Conservation (phyloP, 768 basidiomycete genomes). For the Zangia roseola region DNA sequence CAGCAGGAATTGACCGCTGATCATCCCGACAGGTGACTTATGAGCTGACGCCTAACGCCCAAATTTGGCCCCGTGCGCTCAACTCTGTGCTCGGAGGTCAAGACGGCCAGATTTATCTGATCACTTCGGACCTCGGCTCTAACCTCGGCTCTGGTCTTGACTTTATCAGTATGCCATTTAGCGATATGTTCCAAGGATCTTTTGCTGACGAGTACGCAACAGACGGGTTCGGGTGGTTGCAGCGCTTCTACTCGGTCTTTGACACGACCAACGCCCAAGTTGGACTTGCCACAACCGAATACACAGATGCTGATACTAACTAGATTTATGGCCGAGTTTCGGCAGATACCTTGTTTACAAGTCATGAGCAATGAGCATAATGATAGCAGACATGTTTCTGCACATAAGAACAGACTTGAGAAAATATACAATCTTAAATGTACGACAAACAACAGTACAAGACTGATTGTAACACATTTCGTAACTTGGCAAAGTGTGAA, state of each 20-base stretch:
- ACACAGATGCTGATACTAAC: slow-evolving; percentile 46
- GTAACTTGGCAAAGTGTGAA: too few relatives aligned
- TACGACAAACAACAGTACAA: too few relatives aligned
- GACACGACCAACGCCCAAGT: slow-evolving; percentile 36
- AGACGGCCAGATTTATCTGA: slow-evolving; percentile 50
- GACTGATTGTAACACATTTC: too few relatives aligned
- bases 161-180: slow-evolving; percentile 51
- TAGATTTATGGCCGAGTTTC: too few relatives aligned
- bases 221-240: slow-evolving; percentile 59
- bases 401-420: too few relatives aligned
- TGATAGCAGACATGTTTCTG: too few relatives aligned
- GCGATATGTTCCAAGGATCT: too few relatives aligned
- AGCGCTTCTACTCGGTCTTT: slow-evolving; percentile 59
- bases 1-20: neutral
- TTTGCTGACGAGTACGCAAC: slow-evolving; percentile 1
- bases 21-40: slow-evolving; percentile 40
- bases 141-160: slow-evolving; percentile 57
- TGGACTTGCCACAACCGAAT: slow-evolving; percentile 31
- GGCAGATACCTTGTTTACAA: too few relatives aligned
- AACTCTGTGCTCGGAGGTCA: slow-evolving; percentile 59
- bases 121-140: slow-evolving; percentile 52
- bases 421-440: too few relatives aligned
- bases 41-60: slow-evolving; percentile 60
- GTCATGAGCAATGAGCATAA: too few relatives aligned
- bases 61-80: slow-evolving; percentile 65